Conservation (phyloP, 352 stramenopile species). For the Globisporangium paroecandrum region DNA sequence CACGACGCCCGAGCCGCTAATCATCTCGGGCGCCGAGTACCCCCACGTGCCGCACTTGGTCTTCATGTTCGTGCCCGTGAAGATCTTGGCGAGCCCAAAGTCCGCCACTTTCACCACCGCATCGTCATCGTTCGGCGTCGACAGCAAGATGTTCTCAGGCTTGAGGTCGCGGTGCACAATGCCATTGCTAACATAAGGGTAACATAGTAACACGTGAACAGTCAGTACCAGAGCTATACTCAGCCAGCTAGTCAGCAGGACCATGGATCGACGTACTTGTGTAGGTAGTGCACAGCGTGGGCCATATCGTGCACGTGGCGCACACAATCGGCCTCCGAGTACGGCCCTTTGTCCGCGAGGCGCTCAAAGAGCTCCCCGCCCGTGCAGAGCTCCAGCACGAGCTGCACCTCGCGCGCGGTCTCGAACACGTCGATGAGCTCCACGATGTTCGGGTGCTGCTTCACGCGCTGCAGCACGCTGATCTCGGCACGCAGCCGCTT, state of each 20-base stretch:
- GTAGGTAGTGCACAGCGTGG: constrained; percentile 64
- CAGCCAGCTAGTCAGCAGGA: not conserved
- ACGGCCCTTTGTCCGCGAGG: constrained; percentile 73
- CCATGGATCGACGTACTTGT: constrained; percentile 34
- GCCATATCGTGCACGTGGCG: constrained; percentile 73
- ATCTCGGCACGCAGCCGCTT: constrained; percentile 65
- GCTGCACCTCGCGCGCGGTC: constrained; percentile 67
- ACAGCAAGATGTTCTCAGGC: constrained; percentile 81
- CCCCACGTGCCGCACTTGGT: constrained; percentile 82
- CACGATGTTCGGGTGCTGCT: constrained; percentile 74
- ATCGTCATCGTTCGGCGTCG: constrained; percentile 51
- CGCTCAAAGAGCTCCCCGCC: constrained; percentile 81
- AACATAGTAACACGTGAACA: not conserved
- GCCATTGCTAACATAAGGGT: constrained; percentile 36
- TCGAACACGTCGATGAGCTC: constrained; percentile 80
- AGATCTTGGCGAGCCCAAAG: constrained; percentile 84
- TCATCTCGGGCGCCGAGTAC: constrained; percentile 84
- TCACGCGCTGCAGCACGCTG: constrained; percentile 47
- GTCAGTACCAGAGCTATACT: not conserved
- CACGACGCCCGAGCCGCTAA: constrained; percentile 57
- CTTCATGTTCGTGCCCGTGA: constrained; percentile 63
- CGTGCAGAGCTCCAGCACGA: constrained; percentile 80
- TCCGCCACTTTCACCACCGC: constrained; percentile 76
- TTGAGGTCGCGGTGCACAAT: constrained; percentile 85
- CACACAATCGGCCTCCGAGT: constrained; percentile 79